phyloP scores from a whole-genome alignment of 495 filamentous ascomycete genomes.

The Hypoxylon rickii region DNA sequence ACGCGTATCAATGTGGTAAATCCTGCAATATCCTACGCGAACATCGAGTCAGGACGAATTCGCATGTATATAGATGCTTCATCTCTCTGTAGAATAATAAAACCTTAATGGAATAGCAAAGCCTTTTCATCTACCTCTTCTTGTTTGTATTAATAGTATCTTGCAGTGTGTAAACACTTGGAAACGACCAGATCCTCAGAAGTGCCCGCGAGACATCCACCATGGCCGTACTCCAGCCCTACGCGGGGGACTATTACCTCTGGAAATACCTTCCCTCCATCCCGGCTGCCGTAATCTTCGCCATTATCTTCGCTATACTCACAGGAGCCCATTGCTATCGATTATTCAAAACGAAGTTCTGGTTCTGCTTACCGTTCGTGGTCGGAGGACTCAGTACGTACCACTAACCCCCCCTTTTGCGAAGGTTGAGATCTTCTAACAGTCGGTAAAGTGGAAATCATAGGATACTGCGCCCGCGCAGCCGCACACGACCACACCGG shows the following conservation, averaged over 20 bases:
- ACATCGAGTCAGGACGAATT: background rate
- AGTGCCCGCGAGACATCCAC: background rate
- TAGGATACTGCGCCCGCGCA: conserved; percentile 51
- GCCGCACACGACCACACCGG: conserved; percentile 25
- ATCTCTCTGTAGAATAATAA: background rate
- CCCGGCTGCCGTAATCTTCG: conserved; percentile 56
- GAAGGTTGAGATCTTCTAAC: conserved; percentile 2
- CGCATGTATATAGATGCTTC: conserved; percentile 6
- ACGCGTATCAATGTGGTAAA: background rate
- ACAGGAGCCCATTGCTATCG: conserved; percentile 53
- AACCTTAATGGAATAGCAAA: no score
- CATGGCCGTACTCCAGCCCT: conserved; percentile 33
- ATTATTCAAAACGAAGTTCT: conserved; percentile 48
- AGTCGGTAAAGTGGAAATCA: conserved; percentile 47
- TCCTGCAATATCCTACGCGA: background rate
- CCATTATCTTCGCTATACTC: conserved; percentile 50
- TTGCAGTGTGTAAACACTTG: background rate
- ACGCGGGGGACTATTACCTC: conserved; percentile 40
- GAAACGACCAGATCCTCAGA: background rate
- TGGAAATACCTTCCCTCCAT: conserved; percentile 59
- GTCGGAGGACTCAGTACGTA: conserved; percentile 58
- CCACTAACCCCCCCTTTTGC: background rate
- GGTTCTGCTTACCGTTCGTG: conserved; percentile 62
- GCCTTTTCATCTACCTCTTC: background rate
- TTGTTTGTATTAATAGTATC: background rate